Evolutionary conservation across 345 rosid species (phyloP), one percentile per base, ranked within the genome.

Genomic region (Eucalyptus curtisii): DNA sequence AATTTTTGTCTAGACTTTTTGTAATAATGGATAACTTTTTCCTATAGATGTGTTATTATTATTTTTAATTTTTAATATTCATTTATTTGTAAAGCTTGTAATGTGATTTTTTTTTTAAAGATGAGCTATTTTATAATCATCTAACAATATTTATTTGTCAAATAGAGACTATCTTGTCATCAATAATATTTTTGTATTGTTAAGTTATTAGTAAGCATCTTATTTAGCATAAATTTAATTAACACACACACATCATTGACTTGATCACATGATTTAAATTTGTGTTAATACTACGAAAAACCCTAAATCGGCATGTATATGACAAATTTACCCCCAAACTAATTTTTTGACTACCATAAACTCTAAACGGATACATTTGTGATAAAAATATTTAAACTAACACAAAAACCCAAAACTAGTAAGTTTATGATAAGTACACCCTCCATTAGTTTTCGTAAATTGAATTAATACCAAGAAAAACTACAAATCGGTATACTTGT

Each of bases 321-420:
- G 24, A 52, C 0, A 17, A 52, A 52, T 52, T 52, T 52, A 19
- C 24, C 24, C 24, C 0, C 0, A 52, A 52, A 52, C 24, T 52
- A 52, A 52, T 52, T 52, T 19, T 52, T 52, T 52, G 4, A 52
- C 22, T 52, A 52, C 10, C 24, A 19, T 19, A 52, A 52, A 52
- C 55, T 52, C 24, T 0, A 52, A 52, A 52, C 10, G 0, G 4
- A 52, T 52, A 52, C 2, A 3, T 0, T 52, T 19, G 4, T 19
- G 24, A 52, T 2, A 52, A 52, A 19, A 19, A 52, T 52, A 52
- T 52, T 52, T 19, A 52, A 52, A 52, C 9, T 52, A 52, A 52
- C 24, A 19, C 8, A 50, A 50, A 52, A 52, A 19, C 55, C 24
- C 1, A 19, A 52, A 50, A 17, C 55, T 50, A 50, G 55, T 52